phyloP scores from a whole-genome alignment of 192 early-diverging fungal species.

The Coemansia sp. region DNA sequence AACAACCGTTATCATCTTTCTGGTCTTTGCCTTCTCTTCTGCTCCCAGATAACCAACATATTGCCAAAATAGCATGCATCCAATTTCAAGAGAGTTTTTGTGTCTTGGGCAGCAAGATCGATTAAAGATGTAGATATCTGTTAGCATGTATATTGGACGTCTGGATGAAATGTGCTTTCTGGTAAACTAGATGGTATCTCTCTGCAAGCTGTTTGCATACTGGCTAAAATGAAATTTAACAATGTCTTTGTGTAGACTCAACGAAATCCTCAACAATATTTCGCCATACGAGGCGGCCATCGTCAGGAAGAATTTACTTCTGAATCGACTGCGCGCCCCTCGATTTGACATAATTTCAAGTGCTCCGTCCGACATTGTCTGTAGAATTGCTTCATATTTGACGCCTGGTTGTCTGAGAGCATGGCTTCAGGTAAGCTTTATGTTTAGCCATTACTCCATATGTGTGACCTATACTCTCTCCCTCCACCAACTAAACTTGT shows the following conservation, averaged over 20 bases:
- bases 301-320: constrained; percentile 12
- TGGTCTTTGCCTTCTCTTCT: not conserved
- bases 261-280: constrained; percentile 15
- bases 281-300: constrained; percentile 18
- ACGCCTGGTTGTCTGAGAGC: not conserved
- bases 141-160: not conserved
- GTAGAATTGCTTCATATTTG: constrained; percentile 7
- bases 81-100: constrained; percentile 7
- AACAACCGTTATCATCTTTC: not conserved
- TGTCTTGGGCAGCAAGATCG: constrained; percentile 15
- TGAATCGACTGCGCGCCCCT: not conserved
- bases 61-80: constrained; percentile 1
- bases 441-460: not conserved
- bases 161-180: not conserved
- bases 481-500: not conserved
- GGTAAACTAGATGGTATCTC: too few species aligned
- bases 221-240: not conserved
- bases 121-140: constrained; percentile 3
- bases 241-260: constrained; percentile 9
- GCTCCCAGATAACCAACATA: not conserved
- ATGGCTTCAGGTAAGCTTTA: not conserved
- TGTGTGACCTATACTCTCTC: not conserved
- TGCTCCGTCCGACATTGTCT: constrained; percentile 12
- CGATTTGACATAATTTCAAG: constrained; percentile 18
- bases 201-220: not conserved